These are phyloP conservation scores for Diplodia mutila DNA, from an alignment of 2,329 filamentous ascomycete species.

Conservation along the genomic window DNA sequence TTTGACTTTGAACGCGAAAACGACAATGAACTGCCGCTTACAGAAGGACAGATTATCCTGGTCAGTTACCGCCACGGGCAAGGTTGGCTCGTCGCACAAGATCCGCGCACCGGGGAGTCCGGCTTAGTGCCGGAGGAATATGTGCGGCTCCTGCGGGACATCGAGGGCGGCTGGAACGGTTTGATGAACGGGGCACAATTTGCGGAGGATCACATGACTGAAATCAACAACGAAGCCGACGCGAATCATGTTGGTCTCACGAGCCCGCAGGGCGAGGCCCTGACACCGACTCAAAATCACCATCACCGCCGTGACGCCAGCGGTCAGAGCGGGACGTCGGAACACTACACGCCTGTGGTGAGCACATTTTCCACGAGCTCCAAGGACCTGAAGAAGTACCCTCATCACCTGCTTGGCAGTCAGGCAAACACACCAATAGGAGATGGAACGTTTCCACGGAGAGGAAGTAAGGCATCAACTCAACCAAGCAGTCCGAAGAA, in stretches of 20 bases:
- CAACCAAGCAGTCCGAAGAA: constrained; percentile 20
- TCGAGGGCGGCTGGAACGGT: constrained; percentile 77
- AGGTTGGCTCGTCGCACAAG: constrained; percentile 96
- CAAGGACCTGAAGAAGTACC: constrained; percentile 54
- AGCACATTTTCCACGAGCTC: constrained; percentile 57
- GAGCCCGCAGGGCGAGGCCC: constrained; percentile 43
- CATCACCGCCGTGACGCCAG: constrained; percentile 35
- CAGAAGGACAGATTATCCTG: constrained; percentile 94
- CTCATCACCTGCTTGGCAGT: constrained; percentile 45
- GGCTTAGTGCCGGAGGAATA: constrained; percentile 96
- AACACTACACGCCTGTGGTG: constrained; percentile 49
- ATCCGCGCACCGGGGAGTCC: constrained; percentile 90
- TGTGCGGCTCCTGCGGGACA: constrained; percentile 87
- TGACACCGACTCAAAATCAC: constrained; percentile 43
- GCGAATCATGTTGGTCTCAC: constrained; percentile 34
- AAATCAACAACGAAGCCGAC: constrained; percentile 20
- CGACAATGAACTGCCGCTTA: constrained; percentile 89
- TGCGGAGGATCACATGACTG: background rate
- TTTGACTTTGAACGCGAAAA: constrained; percentile 96
- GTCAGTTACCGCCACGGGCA: constrained; percentile 96
- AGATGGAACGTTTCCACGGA: constrained; percentile 17
- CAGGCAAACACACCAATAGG: constrained; percentile 20
- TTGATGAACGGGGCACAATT: constrained; percentile 40
- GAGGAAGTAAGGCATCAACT: constrained; percentile 22
- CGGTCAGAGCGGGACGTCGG: constrained; percentile 22